Evolutionary conservation across 2,329 filamentous ascomycete species (phyloP).

Genomic region (Rachicladosporium sp.): DNA sequence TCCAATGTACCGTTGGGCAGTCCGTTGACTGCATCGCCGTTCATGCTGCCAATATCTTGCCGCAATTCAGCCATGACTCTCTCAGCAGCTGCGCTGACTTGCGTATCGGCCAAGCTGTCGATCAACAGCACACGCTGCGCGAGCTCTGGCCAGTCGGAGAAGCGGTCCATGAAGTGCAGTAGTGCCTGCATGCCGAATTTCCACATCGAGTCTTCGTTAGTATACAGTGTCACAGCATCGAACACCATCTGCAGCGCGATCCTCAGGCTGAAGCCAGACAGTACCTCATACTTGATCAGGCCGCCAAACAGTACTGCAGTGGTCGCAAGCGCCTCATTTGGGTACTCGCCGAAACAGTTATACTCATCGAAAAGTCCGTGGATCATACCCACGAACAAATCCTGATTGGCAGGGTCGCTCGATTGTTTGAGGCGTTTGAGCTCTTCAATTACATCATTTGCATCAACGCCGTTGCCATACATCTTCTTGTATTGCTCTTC

Average conservation of each 20-base stretch:
- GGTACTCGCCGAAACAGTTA: slow-evolving; percentile 87
- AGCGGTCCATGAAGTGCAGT: slow-evolving; percentile 70
- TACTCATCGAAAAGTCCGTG: slow-evolving; percentile 97
- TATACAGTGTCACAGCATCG: slow-evolving; percentile 82
- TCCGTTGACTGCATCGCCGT: slow-evolving; percentile 21
- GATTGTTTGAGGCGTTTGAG: slow-evolving; percentile 83
- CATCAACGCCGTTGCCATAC: slow-evolving; percentile 83
- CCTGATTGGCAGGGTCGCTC: slow-evolving; percentile 70
- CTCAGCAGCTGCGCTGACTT: slow-evolving; percentile 29
- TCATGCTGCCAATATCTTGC: slow-evolving; percentile 15
- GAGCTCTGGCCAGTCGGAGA: slow-evolving; percentile 91
- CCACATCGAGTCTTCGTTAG: slow-evolving; percentile 81
- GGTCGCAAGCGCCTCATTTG: slow-evolving; percentile 86
- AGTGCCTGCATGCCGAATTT: slow-evolving; percentile 94
- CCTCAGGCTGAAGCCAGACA: slow-evolving; percentile 80
- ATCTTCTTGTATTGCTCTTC: slow-evolving; percentile 96
- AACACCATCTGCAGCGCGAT: slow-evolving; percentile 95
- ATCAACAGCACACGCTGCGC: slow-evolving; percentile 77
- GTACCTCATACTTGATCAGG: slow-evolving; percentile 85
- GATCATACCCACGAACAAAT: slow-evolving; percentile 97
- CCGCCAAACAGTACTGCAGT: slow-evolving; percentile 94
- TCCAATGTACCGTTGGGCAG: slow-evolving; percentile 65
- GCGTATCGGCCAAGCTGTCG: slow-evolving; percentile 68
- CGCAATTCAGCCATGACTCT: slow-evolving; percentile 19
- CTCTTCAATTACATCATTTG: slow-evolving; percentile 72